Base-by-base conservation (phyloP, 176 grass and related monocot species). In the Miscanthus lutarioriparius region DNA sequence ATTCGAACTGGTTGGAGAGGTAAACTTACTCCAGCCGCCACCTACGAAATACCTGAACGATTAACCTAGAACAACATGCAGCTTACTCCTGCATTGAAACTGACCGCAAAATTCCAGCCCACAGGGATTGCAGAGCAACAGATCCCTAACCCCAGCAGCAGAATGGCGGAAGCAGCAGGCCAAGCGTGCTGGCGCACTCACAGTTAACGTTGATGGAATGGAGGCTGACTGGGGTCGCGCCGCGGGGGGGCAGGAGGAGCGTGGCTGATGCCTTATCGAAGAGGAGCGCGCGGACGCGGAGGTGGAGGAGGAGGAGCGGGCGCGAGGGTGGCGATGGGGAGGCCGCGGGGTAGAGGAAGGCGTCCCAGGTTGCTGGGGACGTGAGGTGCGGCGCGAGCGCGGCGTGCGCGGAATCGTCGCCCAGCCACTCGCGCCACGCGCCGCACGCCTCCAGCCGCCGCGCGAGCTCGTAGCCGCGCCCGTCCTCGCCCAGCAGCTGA, bases 251-350 rank as follows among this genome's bases (percentile, higher is more conserved):
- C 6, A 82, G 85, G 48, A 90, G 83, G 40, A 98, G 93, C 80
- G 93, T 84, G 43, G 91, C 91, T 61, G 96, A 96, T 41, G 96
- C 96, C 86, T 96, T 99, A 86, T 99, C 91, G 72, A 92, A 99
- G 78, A 99, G 88, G 88, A 99, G 91, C 72, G 92, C 95, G 58
- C 92, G 90, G 75, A 86, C 93, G 77, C 96, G 93, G 80, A 95
- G 76, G 82, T 95, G 93, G 26, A 98, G 83, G 64, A 90, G 93
- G 70, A 99, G 93, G 53, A 87, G 84, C 45, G 92, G 67, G 68
- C 85, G 91, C 45, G 86, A 75, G 62, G 51, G 43, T 33, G 88
- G 17, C 8, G 70, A 14, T 8, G 74, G 19, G 19, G 62, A 53
- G 6, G 82, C 22, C 37, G 86, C 75, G 5, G 93, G 72, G 49